These are phyloP conservation scores for Rosa hybrid DNA, from an alignment of 331 rosid species.

Conservation along the genomic window DNA sequence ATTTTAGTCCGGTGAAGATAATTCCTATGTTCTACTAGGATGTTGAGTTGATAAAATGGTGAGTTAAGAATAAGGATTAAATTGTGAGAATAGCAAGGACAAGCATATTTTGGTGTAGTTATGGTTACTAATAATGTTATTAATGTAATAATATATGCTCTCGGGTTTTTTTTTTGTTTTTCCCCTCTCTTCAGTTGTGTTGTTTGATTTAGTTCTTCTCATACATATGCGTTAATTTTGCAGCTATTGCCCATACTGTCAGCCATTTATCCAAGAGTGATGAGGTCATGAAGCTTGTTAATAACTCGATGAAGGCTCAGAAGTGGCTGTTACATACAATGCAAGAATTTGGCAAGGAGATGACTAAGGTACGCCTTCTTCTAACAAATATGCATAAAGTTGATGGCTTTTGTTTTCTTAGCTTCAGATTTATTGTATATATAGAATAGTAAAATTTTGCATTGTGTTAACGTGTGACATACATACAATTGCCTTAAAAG, in stretches of 20 bases:
- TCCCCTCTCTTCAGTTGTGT: neutral
- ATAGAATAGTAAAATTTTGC: neutral
- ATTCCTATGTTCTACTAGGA: neutral
- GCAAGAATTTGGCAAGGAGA: conserved; percentile 58
- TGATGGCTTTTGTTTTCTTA: neutral
- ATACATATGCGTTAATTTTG: conserved; percentile 8
- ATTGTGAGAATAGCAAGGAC: neutral
- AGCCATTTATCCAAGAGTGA: conserved; percentile 57
- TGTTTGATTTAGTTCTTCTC: neutral
- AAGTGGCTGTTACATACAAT: conserved; percentile 42
- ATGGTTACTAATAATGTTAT: neutral
- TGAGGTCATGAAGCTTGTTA: conserved; percentile 57
- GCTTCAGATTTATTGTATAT: neutral
- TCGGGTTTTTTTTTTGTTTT: neutral
- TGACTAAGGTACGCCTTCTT: conserved; percentile 45
- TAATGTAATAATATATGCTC: neutral
- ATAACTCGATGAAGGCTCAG: conserved; percentile 53
- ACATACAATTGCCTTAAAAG: no score
- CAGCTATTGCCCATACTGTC: conserved; percentile 51
- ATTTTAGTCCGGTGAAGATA: neutral
- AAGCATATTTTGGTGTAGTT: neutral
- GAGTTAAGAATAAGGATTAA: neutral
- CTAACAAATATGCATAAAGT: neutral
- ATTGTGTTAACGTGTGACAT: no score
- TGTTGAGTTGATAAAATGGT: neutral